These are phyloP conservation scores for Pythium graminicola DNA, from an alignment of 352 stramenopile species.

Conservation along the genomic window DNA sequence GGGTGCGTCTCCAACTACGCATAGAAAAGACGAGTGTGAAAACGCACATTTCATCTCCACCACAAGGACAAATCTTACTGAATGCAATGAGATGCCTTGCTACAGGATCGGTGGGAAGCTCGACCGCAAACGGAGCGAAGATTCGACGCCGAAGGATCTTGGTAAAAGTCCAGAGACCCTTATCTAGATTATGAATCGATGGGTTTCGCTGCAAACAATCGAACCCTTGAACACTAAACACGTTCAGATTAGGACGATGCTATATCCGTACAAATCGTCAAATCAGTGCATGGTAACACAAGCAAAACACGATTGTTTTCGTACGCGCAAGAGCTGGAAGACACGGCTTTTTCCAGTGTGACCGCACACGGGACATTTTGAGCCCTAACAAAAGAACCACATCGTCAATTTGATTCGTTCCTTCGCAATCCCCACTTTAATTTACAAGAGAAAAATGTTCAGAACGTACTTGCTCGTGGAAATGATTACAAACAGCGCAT, in stretches of 20 bases:
- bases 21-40: no score
- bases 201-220: constrained; percentile 39
- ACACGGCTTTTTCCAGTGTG: constrained; percentile 60
- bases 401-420: background rate
- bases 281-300: no score
- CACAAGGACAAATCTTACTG: constrained; percentile 22
- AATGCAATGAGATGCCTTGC: constrained; percentile 58
- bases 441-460: background rate
- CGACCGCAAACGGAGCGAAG: constrained; percentile 22
- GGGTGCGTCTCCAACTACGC: constrained; percentile 58
- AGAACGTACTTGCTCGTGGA: constrained; percentile 31
- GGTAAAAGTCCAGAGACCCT: constrained; percentile 42
- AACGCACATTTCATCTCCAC: background rate
- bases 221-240: constrained; percentile 47
- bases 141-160: constrained; percentile 45
- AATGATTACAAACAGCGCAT: constrained; percentile 48
- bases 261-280: constrained; percentile 9
- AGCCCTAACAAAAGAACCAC: constrained; percentile 23
- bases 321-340: constrained; percentile 54
- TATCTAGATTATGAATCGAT: constrained; percentile 25
- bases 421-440: background rate
- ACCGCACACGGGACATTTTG: constrained; percentile 57
- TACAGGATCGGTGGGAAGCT: constrained; percentile 31
- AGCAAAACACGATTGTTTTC: no score
- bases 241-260: constrained; percentile 31